These are phyloP conservation scores for Ormosia semicastrata DNA, from an alignment of 306 rosid genomes.

Conservation along the genomic window DNA sequence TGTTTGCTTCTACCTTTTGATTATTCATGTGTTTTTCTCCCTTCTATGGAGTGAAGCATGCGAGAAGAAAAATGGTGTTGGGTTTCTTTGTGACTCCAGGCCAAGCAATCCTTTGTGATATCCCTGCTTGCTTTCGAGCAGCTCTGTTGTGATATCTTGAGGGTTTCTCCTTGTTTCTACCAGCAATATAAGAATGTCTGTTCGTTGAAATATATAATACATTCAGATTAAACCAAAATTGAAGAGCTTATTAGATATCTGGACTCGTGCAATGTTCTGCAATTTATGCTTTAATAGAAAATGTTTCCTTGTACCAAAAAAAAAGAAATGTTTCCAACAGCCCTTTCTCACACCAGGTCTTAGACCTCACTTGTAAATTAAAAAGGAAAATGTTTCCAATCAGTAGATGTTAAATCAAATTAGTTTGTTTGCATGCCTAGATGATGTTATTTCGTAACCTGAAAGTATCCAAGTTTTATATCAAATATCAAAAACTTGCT, in stretches of 20 bases:
- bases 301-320: too few relatives aligned
- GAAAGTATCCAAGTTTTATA: background rate
- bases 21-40: background rate
- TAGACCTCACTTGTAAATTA: too few relatives aligned
- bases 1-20: too few relatives aligned
- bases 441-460: too few relatives aligned
- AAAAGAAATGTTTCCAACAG: too few relatives aligned
- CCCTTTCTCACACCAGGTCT: too few relatives aligned
- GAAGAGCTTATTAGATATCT: too few relatives aligned
- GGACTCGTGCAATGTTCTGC: too few relatives aligned
- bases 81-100: background rate
- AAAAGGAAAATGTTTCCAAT: too few relatives aligned
- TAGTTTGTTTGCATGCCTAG: too few relatives aligned
- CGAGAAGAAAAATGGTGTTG: background rate
- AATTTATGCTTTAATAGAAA: too few relatives aligned
- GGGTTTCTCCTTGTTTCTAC: background rate
- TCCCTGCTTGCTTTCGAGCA: background rate
- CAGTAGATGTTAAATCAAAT: too few relatives aligned
- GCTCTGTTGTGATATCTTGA: background rate
- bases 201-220: background rate
- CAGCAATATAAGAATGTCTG: background rate
- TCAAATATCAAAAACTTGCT: background rate
- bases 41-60: background rate
- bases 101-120: background rate
- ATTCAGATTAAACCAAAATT: background rate